Conservation (phyloP, 768 basidiomycete genomes). For the Roridomyces roridus region DNA sequence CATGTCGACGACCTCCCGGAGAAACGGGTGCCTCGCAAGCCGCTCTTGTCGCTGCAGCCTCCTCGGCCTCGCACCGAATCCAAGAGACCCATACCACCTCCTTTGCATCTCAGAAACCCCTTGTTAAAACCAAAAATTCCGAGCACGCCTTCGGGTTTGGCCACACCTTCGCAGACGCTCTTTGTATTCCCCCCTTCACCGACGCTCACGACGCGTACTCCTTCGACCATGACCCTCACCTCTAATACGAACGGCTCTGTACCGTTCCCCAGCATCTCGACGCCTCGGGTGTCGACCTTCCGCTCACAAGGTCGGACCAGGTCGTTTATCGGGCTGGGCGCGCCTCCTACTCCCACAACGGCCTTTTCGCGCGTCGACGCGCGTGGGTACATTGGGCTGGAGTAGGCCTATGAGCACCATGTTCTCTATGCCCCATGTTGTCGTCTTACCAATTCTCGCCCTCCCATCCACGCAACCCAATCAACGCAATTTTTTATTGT, state of each 20-base stretch:
- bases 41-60: constrained; percentile 36
- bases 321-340: constrained; percentile 76
- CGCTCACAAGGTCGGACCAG: constrained; percentile 68
- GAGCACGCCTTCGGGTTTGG: constrained; percentile 33
- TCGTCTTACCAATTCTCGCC: constrained; percentile 12
- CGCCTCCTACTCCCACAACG: constrained; percentile 76
- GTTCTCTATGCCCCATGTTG: constrained; percentile 22
- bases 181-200: constrained; percentile 88
- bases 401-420: constrained; percentile 33
- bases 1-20: constrained; percentile 21
- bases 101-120: constrained; percentile 56
- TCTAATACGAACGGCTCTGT: constrained; percentile 54
- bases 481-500: constrained; percentile 15
- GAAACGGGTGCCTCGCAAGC: constrained; percentile 26
- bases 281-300: constrained; percentile 75
- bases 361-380: constrained; percentile 86
- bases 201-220: constrained; percentile 63
- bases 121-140: constrained; percentile 39
- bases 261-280: constrained; percentile 58
- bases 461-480: constrained; percentile 2
- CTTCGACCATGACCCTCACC: constrained; percentile 83
- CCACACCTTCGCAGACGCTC: constrained; percentile 80
- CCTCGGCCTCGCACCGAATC: constrained; percentile 60
- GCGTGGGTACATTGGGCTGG: constrained; percentile 75
- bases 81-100: constrained; percentile 59